Base-by-base conservation (phyloP, 2,329 filamentous ascomycete species). In the Trichophyton rubrum region DNA sequence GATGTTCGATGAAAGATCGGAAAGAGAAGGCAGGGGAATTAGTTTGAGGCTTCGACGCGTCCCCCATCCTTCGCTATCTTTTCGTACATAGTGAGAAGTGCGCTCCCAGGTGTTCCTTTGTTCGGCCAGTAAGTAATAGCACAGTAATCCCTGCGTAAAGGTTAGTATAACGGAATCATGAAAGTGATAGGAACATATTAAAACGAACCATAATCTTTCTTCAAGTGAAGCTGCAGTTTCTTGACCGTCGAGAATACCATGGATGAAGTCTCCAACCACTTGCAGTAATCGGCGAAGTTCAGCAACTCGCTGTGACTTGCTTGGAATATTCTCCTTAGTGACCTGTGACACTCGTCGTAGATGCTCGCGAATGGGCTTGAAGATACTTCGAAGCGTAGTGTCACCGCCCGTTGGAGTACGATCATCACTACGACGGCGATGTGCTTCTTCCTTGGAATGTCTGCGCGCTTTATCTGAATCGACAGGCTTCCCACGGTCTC, bases 211-310 rank as follows among this genome's bases (percentile, higher is more conserved):
- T 59, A 78, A 68, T 59, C 75, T 73, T 59, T 69, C 70, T 66
- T 77, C 75, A 30, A 78, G 68, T 15, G 73, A 72, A 41, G 71
- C 69, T 62, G 70, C 68, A n/a, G 72, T 68, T 59, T 72, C 65
- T 60, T 75, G 70, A 33, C 74, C 70, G 58, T 70, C 65, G 49
- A 78, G 60, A 17, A 74, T 74, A 60, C 67, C 68, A 43, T 68
- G 69, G 61, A 79, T 78, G 61, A 78, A 78, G 38, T 74, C 73
- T 35, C 77, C 77, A 63, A 79, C 75, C 55, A 72, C 72, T 56
- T 72, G 71, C 51, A 79, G 71, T 24, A 77, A 71, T 38, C 67
- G 69, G 41, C 77, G 70, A 53, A 79, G 68, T 59, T 77, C 72
- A 40, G 68, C 69, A 9, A 77, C 77, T 45, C 77, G 72, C 61